phyloP scores from a whole-genome alignment of 2,329 filamentous ascomycete genomes.

The Keithomyces neogunnii region DNA sequence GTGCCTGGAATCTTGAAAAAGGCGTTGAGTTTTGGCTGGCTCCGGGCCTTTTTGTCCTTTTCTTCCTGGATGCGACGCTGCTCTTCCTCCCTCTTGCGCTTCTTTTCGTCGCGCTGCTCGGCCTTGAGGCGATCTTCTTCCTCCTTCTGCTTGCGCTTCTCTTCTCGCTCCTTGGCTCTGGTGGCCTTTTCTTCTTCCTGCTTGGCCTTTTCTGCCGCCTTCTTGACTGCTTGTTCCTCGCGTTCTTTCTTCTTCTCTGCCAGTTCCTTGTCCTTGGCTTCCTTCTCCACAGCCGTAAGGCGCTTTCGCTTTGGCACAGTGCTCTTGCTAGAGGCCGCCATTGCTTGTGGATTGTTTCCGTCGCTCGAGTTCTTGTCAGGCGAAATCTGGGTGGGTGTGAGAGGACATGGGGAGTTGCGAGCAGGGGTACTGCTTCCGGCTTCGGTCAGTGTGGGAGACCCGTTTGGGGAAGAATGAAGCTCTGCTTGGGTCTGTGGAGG shows the following conservation, averaged over 20 bases:
- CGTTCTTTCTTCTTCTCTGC: conserved; percentile 26
- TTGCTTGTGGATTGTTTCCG: conserved; percentile 10
- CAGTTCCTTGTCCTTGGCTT: conserved; percentile 17
- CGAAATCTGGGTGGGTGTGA: conserved; percentile 21
- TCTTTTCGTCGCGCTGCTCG: conserved; percentile 37
- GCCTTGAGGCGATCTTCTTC: conserved; percentile 31
- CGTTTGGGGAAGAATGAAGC: conserved; percentile 19
- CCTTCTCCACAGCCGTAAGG: conserved; percentile 27
- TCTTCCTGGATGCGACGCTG: conserved; percentile 28
- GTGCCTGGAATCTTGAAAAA: conserved; percentile 33
- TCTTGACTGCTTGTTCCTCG: conserved; percentile 28
- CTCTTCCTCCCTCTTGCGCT: conserved; percentile 42
- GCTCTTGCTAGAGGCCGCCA: conserved; percentile 10
- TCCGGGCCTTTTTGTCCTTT: conserved; percentile 41
- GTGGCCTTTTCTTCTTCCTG: conserved; percentile 30
- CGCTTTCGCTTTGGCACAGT: conserved; percentile 33
- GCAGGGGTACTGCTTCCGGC: conserved; percentile 31
- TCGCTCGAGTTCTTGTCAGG: conserved; percentile 4
- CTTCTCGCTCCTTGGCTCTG: conserved; percentile 28
- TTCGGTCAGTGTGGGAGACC: conserved; percentile 31
- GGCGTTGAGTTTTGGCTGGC: conserved; percentile 35
- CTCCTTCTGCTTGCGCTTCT: conserved; percentile 32
- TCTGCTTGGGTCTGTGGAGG: conserved; percentile 13
- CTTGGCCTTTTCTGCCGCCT: conserved; percentile 19
- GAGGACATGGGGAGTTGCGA: conserved; percentile 26